A percentile compares a stretch with the other conserved stretches of the same genome.
Conservation (phyloP, 306 rosid genomes). For the Amphicarpaea edgeworthii region DNA sequence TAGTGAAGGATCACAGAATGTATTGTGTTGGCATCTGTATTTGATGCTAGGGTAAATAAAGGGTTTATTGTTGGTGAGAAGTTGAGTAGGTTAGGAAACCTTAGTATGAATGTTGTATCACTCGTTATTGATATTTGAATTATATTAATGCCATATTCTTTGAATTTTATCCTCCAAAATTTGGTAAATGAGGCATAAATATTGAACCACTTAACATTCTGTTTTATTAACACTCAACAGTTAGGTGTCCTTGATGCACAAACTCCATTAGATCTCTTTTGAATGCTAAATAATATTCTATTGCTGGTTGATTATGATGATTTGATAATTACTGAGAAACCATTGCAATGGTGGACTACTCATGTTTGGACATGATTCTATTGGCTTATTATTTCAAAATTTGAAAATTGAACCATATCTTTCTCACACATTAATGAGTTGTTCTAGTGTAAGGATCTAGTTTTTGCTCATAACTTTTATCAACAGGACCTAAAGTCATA, state of each 20-base stretch:
- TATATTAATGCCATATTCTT: background rate
- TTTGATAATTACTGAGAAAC: slow-evolving; percentile 6
- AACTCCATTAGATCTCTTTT: background rate
- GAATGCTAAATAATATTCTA: slow-evolving; percentile 21
- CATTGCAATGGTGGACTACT: slow-evolving; percentile 1
- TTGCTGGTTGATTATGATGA: slow-evolving; percentile 23
- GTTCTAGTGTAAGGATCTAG: slow-evolving; percentile 11
- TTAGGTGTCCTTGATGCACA: background rate
- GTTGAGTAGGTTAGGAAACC: slow-evolving; percentile 10
- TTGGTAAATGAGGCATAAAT: background rate
- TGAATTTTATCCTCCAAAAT: background rate
- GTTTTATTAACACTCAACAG: background rate
- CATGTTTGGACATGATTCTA: slow-evolving; percentile 18
- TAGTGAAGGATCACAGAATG: background rate
- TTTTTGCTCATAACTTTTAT: slow-evolving; percentile 27
- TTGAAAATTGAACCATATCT: slow-evolving; percentile 7
- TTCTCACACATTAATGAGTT: background rate
- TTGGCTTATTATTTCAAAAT: background rate
- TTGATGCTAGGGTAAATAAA: slow-evolving; percentile 11
- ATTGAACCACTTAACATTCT: slow-evolving; percentile 25
- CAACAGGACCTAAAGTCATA: slow-evolving; percentile 5
- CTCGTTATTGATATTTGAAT: background rate
- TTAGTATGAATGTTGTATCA: background rate
- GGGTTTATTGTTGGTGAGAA: slow-evolving; percentile 12
- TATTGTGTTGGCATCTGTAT: slow-evolving; percentile 20